phyloP scores from a whole-genome alignment of 352 stramenopile genomes.

The Globisporangium echinulatum region DNA sequence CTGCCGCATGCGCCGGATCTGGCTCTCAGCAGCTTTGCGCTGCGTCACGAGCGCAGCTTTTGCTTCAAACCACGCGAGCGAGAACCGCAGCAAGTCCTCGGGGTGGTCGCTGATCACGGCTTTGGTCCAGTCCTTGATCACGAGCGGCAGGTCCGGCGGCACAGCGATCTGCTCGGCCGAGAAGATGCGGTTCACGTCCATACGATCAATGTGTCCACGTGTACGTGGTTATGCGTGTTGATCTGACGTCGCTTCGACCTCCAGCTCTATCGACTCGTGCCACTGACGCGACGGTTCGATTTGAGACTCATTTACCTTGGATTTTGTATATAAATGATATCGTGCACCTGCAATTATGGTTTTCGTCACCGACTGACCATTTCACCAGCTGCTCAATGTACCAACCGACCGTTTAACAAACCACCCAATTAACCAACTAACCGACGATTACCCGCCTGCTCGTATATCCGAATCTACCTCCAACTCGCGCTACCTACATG shows the following conservation, averaged over 20 bases:
- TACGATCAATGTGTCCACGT: constrained; percentile 11
- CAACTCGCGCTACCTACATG: background rate
- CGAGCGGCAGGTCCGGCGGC: constrained; percentile 71
- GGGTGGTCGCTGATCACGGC: constrained; percentile 79
- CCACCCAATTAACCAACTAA: no score
- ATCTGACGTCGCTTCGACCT: background rate
- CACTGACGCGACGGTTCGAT: no score
- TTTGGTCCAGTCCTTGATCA: constrained; percentile 91
- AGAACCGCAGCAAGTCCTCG: constrained; percentile 74
- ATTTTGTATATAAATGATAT: no score
- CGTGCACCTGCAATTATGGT: no score
- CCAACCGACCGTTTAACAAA: no score
- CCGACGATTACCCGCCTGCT: background rate
- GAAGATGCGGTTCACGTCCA: constrained; percentile 92
- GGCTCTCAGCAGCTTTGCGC: constrained; percentile 54
- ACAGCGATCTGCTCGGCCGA: constrained; percentile 89
- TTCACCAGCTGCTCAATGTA: no score
- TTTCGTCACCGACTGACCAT: no score
- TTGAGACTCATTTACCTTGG: no score
- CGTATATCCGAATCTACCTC: no score
- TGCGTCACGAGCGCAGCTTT: constrained; percentile 55
- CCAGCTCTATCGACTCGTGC: no score
- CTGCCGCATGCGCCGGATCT: constrained; percentile 60
- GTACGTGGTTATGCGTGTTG: background rate
- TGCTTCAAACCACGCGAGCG: constrained; percentile 81